Evolutionary conservation across 176 grass and related monocot genomes (phyloP).

Genomic region (Tuctoria greenei): DNA sequence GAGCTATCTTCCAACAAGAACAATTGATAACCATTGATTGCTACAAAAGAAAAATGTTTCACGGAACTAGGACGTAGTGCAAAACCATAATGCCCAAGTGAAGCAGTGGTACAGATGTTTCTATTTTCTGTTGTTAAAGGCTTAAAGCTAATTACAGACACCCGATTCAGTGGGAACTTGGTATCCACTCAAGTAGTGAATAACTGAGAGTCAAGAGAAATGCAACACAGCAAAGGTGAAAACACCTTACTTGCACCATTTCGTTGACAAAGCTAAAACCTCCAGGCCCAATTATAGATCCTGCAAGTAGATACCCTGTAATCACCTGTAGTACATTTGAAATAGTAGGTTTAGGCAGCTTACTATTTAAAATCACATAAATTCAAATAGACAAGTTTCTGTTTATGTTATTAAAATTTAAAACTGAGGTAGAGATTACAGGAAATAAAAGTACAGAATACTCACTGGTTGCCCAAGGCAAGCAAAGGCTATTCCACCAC

Average conservation of each 20-base stretch:
- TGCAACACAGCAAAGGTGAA: conserved; percentile 42
- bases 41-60: not conserved
- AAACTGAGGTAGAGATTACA: conserved; percentile 13
- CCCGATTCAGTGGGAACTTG: not conserved
- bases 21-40: not conserved
- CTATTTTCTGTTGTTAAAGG: not conserved
- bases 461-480: conserved; percentile 95
- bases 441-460: conserved; percentile 32
- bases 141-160: not conserved
- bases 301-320: conserved; percentile 98
- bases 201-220: conserved; percentile 13
- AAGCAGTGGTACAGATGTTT: not conserved
- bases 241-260: conserved; percentile 99
- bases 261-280: conserved; percentile 99
- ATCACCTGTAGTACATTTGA: conserved; percentile 70
- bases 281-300: conserved; percentile 94
- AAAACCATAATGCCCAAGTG: conserved; percentile 12
- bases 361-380: conserved; percentile 19
- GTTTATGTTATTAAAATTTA: conserved; percentile 5
- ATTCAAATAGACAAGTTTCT: conserved; percentile 15
- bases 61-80: not conserved
- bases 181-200: not conserved
- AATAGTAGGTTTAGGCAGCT: conserved; percentile 37
- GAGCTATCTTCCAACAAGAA: not conserved
- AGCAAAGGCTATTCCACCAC: conserved; percentile 96